Evolutionary conservation across 2,329 filamentous ascomycete species (phyloP), one percentile per base, ranked within the genome.

Genomic region (Cladosporium phlei): DNA sequence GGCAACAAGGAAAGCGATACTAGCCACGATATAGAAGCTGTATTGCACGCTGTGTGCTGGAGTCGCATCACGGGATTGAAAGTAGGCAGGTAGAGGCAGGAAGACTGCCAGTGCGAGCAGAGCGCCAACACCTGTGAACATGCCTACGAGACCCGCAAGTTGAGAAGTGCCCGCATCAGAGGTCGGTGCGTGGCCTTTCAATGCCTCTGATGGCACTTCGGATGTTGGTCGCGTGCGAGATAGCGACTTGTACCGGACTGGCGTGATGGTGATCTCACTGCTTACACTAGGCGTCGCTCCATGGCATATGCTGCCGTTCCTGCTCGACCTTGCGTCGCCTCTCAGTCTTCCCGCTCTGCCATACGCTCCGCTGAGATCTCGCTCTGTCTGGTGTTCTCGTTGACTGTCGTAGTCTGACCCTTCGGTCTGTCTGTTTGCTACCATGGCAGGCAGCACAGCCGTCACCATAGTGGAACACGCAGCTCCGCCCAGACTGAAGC

Each of bases 391-490:
- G 17, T 54, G 39, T 44, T 58, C 57, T 32, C 24, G 47, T 47
- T 22, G 44, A n/a, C 27, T 30, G 28, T 47, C 47, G 14, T 48
- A 38, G 24, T 55, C 52, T 8, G 50, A 39, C 12, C 39, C 40
- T 9, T 17, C 27, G n/a, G 35, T 14, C 22, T 49, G 53, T 22
- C 57, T 51, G 11, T 59, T 59, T 9, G 79, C 79, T 4, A 38
- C 35, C 67, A 85, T 80, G 21, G 76, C 83, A 1, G 93, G 93
- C 19, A 98, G 74, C 35, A 95, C 88, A 3, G 93, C 93, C 7
- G 93, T 97, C 16, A 98, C 93, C 93, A 98, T 98, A 1, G 93
- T 97, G 11, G 89, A 67, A 27, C 72, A 75, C 17, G 91, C 93
- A n/a, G 90, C 89, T 16, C 87, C 93, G 19, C 93, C 93, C 14